Base-by-base conservation (phyloP, 805 yeast species). In the Lipomyces kockii region DNA sequence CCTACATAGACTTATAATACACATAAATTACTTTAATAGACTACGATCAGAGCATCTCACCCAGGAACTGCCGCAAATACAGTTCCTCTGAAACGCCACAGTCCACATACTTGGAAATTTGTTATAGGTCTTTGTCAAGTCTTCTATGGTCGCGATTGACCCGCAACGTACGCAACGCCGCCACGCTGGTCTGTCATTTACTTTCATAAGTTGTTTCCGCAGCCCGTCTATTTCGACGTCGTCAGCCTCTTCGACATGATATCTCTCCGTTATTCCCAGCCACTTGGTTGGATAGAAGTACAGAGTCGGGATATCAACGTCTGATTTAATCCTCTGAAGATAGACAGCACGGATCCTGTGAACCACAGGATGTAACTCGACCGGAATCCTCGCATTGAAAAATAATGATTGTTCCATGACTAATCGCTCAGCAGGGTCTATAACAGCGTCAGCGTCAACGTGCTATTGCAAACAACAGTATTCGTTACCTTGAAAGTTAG, bases 211-310 rank as follows among this genome's bases (percentile, higher is more conserved):
- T 25, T 75, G 76, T 67, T 80, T 80, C 27, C 81, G 73, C 29
- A 80, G 71, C 6, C 76, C 76, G 49, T 81, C 83, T n/a, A 79
- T 67, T 51, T 63, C 63, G 14, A 66, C 65, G 22, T 29, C 43
- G 27, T 57, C 34, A 27, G 56, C 25, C 20, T 46, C 7, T 29
- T 51, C 62, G 53, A 53, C 51, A 14, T 56, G 22, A 20, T 59
- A n/a, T 29, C 58, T 63, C 53, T 61, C 43, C 49, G 75, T 74
- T 2, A 85, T 72, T 8, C 83, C 82, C 20, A 90, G 79, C 96
- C 96, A 90, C 34, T 82, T 80, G 0, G 87, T 86, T 71, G 89
- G 87, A 73, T 87, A 86, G 69, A 87, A 86, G 73, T 84, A 89
- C 34, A 92, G 72, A 7, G 83, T 85, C 1, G 88, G 82, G 0